Evolutionary conservation across 768 basidiomycete species (phyloP).

Genomic region (Lactarius vividus): DNA sequence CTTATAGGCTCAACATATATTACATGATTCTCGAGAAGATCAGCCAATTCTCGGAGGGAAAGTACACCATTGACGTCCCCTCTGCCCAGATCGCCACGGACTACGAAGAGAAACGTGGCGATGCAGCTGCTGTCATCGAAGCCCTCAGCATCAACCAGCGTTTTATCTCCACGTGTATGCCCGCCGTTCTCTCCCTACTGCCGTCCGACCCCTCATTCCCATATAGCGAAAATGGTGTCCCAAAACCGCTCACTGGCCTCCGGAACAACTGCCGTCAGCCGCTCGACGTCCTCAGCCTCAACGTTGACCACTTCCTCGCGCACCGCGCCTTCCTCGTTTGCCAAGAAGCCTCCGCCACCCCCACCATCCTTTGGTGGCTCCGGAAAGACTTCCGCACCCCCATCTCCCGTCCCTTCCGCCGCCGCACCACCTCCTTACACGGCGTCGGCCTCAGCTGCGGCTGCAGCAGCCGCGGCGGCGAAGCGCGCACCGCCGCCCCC

Average conservation of each 20-base stretch:
- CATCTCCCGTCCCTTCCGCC: slow-evolving; percentile 31
- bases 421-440: slow-evolving; percentile 42
- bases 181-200: background rate
- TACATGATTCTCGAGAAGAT: slow-evolving; percentile 95
- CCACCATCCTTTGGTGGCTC: slow-evolving; percentile 38
- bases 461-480: slow-evolving; percentile 42
- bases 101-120: slow-evolving; percentile 80
- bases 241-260: slow-evolving; percentile 38
- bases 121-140: slow-evolving; percentile 77
- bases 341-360: slow-evolving; percentile 29
- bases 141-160: slow-evolving; percentile 79
- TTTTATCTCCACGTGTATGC: slow-evolving; percentile 80
- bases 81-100: slow-evolving; percentile 69
- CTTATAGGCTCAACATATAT: slow-evolving; percentile 79
- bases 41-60: slow-evolving; percentile 76
- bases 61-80: slow-evolving; percentile 65
- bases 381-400: slow-evolving; percentile 46
- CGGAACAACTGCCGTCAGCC: slow-evolving; percentile 5
- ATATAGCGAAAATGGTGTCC: slow-evolving; percentile 66
- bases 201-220: background rate
- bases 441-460: slow-evolving; percentile 29
- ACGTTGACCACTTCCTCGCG: slow-evolving; percentile 32
- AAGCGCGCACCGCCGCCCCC: slow-evolving; percentile 90
- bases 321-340: slow-evolving; percentile 13
- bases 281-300: slow-evolving; percentile 26